Evolutionary conservation across 1,284 basidiomycete species (phyloP).

Genomic region (Kwoniella shivajii): DNA sequence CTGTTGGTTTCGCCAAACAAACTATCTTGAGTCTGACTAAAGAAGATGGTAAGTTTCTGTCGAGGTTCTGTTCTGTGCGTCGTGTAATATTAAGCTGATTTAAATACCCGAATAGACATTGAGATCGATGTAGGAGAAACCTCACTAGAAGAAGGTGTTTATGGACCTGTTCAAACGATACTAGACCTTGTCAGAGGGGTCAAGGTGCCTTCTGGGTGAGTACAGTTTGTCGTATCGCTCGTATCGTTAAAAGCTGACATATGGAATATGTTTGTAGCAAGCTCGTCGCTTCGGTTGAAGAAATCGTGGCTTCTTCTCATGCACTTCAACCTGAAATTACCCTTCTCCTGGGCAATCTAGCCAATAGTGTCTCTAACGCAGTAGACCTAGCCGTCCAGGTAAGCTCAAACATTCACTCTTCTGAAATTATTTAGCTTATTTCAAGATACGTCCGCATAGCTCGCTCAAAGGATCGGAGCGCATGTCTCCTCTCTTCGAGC

Average conservation of each 20-base stretch:
- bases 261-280: slow-evolving; percentile 61
- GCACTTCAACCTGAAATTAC: slow-evolving; percentile 72
- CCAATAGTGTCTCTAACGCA: slow-evolving; percentile 72
- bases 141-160: slow-evolving; percentile 70
- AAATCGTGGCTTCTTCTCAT: slow-evolving; percentile 68
- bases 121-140: slow-evolving; percentile 70
- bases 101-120: slow-evolving; percentile 72
- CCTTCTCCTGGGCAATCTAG: slow-evolving; percentile 70
- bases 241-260: not conserved
- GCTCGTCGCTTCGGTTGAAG: slow-evolving; percentile 78
- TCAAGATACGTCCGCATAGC: slow-evolving; percentile 54
- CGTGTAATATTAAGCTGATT: slow-evolving; percentile 12
- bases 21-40: slow-evolving; percentile 70
- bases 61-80: not conserved
- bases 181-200: slow-evolving; percentile 77
- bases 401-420: slow-evolving; percentile 29
- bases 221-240: slow-evolving; percentile 1
- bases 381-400: slow-evolving; percentile 88
- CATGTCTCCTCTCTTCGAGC: slow-evolving; percentile 74
- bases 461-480: slow-evolving; percentile 81
- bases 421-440: not conserved
- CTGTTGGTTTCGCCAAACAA: slow-evolving; percentile 82
- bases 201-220: slow-evolving; percentile 76
- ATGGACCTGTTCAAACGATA: slow-evolving; percentile 76
- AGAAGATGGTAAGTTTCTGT: slow-evolving; percentile 71